These are phyloP conservation scores for Colletotrichum tanaceti DNA, from an alignment of 2,329 filamentous ascomycete genomes.

Conservation along the genomic window DNA sequence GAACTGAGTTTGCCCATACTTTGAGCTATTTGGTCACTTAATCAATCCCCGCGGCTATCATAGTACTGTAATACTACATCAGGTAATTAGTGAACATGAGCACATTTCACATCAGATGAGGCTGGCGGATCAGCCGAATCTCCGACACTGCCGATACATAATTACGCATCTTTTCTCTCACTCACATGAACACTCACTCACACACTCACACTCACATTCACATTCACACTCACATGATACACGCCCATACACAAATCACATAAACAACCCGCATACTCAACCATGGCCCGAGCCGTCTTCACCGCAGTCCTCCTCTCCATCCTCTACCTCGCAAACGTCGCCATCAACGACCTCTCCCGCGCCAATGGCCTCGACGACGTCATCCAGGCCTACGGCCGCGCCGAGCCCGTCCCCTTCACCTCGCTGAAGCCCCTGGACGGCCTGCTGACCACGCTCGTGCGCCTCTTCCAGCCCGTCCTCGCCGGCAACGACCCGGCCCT, in stretches of 20 bases:
- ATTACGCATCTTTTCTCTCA: too few relatives aligned
- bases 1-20: background rate
- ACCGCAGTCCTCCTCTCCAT: constrained; percentile 11
- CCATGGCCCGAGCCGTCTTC: constrained; percentile 25
- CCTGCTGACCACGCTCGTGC: constrained; percentile 39
- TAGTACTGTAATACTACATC: too few relatives aligned
- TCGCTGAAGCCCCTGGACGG: constrained; percentile 40
- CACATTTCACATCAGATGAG: background rate
- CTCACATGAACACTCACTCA: too few relatives aligned
- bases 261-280: too few relatives aligned
- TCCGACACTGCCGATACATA: background rate
- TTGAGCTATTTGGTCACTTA: too few relatives aligned
- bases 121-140: background rate
- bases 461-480: constrained; percentile 41
- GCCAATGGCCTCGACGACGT: constrained; percentile 24
- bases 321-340: constrained; percentile 32
- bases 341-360: constrained; percentile 26
- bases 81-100: too few relatives aligned
- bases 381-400: background rate
- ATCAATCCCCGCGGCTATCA: background rate
- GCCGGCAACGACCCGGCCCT: constrained; percentile 34
- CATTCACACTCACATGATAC: too few relatives aligned
- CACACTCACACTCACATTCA: too few relatives aligned
- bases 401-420: constrained; percentile 39
- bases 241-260: too few relatives aligned